These are phyloP conservation scores for Trichosanthes cucumerina DNA, from an alignment of 306 rosid genomes.

Conservation along the genomic window DNA sequence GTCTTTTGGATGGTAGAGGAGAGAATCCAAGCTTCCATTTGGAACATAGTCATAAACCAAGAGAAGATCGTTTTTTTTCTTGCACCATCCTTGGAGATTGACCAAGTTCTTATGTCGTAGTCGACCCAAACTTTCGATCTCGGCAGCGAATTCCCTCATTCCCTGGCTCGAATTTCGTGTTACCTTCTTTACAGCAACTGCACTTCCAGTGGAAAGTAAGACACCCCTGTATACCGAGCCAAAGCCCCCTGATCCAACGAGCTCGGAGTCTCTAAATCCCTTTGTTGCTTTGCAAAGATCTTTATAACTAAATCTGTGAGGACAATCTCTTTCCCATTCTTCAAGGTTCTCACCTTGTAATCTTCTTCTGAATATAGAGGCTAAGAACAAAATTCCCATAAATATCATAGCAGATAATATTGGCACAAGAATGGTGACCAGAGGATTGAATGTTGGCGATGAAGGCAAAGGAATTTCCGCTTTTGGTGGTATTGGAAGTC, in stretches of 20 bases:
- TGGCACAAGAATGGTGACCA: slow-evolving; percentile 19
- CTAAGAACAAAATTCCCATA: slow-evolving; percentile 14
- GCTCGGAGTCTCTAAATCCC: slow-evolving; percentile 45
- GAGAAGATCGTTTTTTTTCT: slow-evolving; percentile 46
- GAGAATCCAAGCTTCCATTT: slow-evolving; percentile 40
- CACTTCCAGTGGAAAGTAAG: slow-evolving; percentile 28
- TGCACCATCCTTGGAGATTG: slow-evolving; percentile 82
- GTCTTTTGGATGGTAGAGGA: slow-evolving; percentile 25
- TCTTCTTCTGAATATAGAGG: slow-evolving; percentile 17
- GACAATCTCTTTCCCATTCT: slow-evolving; percentile 74
- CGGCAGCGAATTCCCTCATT: slow-evolving; percentile 56
- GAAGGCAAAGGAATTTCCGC: not conserved
- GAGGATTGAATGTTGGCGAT: slow-evolving; percentile 6
- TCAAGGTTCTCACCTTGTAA: slow-evolving; percentile 37
- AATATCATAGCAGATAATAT: slow-evolving; percentile 22
- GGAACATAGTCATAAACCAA: slow-evolving; percentile 57
- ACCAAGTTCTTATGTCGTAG: slow-evolving; percentile 68
- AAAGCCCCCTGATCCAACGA: slow-evolving; percentile 68
- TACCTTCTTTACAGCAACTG: slow-evolving; percentile 57
- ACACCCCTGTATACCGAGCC: slow-evolving; percentile 61
- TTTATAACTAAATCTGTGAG: slow-evolving; percentile 44
- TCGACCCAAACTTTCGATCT: slow-evolving; percentile 64
- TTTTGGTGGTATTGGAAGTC: slow-evolving; percentile 37
- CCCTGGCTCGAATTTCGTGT: slow-evolving; percentile 30
- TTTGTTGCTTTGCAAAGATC: slow-evolving; percentile 53